Conservation (phyloP, 208 protist species). For the Blastocrithidia nonstop region DNA sequence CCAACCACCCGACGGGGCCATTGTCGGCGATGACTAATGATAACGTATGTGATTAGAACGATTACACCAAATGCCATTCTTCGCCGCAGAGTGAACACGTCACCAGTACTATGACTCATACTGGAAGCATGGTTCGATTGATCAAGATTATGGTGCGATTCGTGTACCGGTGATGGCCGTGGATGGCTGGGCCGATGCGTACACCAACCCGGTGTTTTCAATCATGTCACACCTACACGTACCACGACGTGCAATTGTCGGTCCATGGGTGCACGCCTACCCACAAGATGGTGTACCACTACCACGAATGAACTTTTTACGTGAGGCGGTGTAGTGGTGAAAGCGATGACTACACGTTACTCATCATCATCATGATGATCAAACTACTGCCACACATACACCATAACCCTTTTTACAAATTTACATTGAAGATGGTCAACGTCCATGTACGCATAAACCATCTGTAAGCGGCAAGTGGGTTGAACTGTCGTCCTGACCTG, state of each 20-base stretch:
- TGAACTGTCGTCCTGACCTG: constrained; percentile 16
- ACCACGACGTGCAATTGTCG: constrained; percentile 34
- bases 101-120: constrained; percentile 40
- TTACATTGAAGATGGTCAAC: constrained; percentile 31
- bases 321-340: constrained; percentile 36
- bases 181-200: constrained; percentile 44
- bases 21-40: constrained; percentile 23
- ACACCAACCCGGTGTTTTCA: constrained; percentile 40
- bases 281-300: constrained; percentile 32
- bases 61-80: constrained; percentile 29
- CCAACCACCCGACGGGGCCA: constrained; percentile 16
- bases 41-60: constrained; percentile 32
- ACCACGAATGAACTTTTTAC: constrained; percentile 45
- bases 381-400: too few relatives aligned
- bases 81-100: constrained; percentile 22
- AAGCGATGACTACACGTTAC: constrained; percentile 18
- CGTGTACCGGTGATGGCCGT: constrained; percentile 30
- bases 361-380: too few relatives aligned
- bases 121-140: constrained; percentile 44
- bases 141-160: constrained; percentile 33
- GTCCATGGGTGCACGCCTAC: constrained; percentile 50
- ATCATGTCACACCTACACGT: constrained; percentile 22
- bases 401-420: constrained; percentile 24
- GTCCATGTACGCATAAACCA: constrained; percentile 23
- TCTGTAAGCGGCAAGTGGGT: constrained; percentile 27